These are phyloP conservation scores for Nigrograna mackinnonii DNA, from an alignment of 2,329 filamentous ascomycete species.

Conservation along the genomic window DNA sequence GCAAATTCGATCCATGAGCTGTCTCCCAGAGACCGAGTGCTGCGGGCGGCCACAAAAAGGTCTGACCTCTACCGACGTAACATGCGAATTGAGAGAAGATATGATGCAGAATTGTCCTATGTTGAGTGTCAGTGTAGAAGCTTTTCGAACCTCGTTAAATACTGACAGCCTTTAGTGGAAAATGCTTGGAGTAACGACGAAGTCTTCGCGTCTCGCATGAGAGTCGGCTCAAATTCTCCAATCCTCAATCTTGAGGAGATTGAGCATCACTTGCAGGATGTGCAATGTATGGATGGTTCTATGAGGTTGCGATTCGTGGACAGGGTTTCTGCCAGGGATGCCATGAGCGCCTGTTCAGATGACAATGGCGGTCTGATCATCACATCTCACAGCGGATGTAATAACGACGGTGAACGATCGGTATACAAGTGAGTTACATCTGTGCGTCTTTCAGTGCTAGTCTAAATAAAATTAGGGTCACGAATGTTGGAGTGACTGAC, in stretches of 20 bases:
- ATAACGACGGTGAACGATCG: constrained; percentile 37
- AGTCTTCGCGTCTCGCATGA: constrained; percentile 40
- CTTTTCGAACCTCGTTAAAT: too few relatives aligned
- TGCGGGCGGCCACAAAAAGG: constrained; percentile 35
- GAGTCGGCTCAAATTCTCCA: constrained; percentile 31
- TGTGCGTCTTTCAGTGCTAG: not conserved
- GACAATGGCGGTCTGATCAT: constrained; percentile 36
- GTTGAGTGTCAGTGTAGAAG: constrained; percentile 38
- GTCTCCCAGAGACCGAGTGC: too few relatives aligned
- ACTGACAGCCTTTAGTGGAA: constrained; percentile 17
- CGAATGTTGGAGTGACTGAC: constrained; percentile 20
- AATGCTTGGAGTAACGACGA: constrained; percentile 21
- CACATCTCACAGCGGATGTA: constrained; percentile 41
- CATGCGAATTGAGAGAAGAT: constrained; percentile 26
- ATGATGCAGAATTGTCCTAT: constrained; percentile 33
- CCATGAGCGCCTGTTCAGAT: constrained; percentile 24
- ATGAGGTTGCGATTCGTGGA: constrained; percentile 36
- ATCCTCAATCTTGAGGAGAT: constrained; percentile 40
- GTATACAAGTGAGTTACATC: constrained; percentile 31
- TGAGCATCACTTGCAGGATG: constrained; percentile 34
- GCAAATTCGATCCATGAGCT: too few relatives aligned
- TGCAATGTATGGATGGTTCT: constrained; percentile 26
- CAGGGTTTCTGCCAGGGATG: constrained; percentile 23
- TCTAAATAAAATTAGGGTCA: constrained; percentile 20
- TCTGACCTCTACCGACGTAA: constrained; percentile 27